Percentiles rank a stretch among this genome's conserved stretches.
These are phyloP conservation scores for Cryphonectria naterciae DNA, from an alignment of 2,329 filamentous ascomycete genomes.

Conservation along the genomic window DNA sequence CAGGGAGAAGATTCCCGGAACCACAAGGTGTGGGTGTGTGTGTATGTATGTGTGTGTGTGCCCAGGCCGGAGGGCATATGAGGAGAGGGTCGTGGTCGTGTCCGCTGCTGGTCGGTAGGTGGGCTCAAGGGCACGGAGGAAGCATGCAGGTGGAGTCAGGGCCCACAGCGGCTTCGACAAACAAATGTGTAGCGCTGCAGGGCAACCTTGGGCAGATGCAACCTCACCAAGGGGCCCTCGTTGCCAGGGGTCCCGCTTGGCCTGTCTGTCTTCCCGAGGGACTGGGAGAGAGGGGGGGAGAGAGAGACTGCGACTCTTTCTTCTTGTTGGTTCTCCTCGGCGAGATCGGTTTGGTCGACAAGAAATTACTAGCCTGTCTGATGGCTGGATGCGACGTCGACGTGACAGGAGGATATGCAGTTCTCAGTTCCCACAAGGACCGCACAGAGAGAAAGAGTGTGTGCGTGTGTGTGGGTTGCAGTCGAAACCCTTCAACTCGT, in stretches of 20 bases:
- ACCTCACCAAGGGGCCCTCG: conserved; percentile 1
- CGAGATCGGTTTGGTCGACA: not conserved
- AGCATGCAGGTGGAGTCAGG: not conserved
- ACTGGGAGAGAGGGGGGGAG: not conserved
- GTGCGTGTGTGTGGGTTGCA: not conserved
- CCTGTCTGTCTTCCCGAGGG: not conserved
- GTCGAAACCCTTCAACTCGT: not conserved
- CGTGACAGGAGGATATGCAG: not conserved
- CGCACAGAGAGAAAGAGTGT: not conserved
- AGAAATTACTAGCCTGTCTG: not conserved
- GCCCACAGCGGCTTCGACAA: conserved; percentile 1
- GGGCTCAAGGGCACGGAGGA: not conserved
- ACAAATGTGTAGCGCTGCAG: not conserved
- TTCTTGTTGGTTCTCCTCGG: not conserved
- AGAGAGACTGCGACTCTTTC: not conserved
- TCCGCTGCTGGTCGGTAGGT: not conserved
- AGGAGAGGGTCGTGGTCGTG: not conserved
- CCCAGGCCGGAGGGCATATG: not conserved
- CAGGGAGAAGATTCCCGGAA: conserved; percentile 9
- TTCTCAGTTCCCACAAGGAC: too few species aligned
- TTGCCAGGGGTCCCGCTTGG: not conserved
- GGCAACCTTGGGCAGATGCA: not conserved
- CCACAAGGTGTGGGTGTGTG: conserved; percentile 6
- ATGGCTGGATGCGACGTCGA: not conserved
- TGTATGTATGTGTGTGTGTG: conserved; percentile 2